These are phyloP conservation scores for Ceratonia siliqua DNA, from an alignment of 306 rosid genomes.

Conservation along the genomic window DNA sequence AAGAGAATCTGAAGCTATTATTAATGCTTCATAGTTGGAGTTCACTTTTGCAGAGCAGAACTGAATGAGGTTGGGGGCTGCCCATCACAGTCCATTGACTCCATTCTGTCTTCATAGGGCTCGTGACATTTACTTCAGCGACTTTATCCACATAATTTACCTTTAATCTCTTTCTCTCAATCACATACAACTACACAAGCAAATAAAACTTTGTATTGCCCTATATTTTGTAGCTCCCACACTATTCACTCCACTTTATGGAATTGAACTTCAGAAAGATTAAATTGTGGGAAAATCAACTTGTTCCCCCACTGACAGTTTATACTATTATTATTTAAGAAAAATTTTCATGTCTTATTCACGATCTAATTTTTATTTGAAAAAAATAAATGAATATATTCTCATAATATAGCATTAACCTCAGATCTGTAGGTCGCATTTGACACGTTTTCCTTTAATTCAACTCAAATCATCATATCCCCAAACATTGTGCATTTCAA, in stretches of 20 bases:
- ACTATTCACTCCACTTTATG: background rate
- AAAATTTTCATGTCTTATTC: too few species aligned
- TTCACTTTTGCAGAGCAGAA: background rate
- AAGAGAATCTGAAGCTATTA: too few species aligned
- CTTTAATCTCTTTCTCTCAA: background rate
- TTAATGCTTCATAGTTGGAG: too few species aligned
- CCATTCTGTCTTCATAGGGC: too few species aligned
- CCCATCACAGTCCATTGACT: background rate
- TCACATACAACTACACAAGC: background rate
- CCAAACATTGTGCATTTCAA: background rate
- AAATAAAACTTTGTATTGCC: background rate
- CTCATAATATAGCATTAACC: too few species aligned
- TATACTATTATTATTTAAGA: too few species aligned
- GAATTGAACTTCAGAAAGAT: background rate
- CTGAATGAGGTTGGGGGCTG: too few species aligned
- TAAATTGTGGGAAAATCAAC: background rate
- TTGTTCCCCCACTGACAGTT: background rate
- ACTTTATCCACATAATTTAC: background rate
- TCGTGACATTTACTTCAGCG: background rate
- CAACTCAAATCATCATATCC: background rate
- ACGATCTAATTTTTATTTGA: too few species aligned
- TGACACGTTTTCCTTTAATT: too few species aligned
- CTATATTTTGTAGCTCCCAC: background rate
- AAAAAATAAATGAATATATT: too few species aligned
- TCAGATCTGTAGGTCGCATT: too few species aligned